Evolutionary conservation across 78 protist genomes (phyloP), one percentile per base, ranked within the genome.

Genomic region (Cavenderia fasciculata): DNA sequence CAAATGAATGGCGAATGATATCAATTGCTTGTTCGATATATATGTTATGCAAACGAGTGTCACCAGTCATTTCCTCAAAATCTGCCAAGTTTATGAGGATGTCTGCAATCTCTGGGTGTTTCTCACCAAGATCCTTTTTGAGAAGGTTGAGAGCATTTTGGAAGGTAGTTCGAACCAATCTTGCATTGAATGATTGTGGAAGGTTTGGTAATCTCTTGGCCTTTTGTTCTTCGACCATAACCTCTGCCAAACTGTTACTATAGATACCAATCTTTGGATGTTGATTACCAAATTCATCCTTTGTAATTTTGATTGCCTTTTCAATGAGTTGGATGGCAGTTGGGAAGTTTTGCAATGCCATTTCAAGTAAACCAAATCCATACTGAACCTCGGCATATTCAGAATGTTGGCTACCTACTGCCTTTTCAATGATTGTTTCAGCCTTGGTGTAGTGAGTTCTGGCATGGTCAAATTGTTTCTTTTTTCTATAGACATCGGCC

Each of bases 191-290:
- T 12, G 12, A 63, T 34, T 63, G 47, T 19, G 62, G 38, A 63
- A n/a, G 44, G 72, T 40, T 40, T 47, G 10, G n/a, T 63, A 38
- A 10, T 61, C n/a, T 63, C 51, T 36, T 63, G 14, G 68, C 4
- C 25, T 68, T 82, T 38, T 27, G 47, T 43, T 57, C 18, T 38
- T 65, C 72, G 0, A 82, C 43, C 25, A 19, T 51, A 38, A 33
- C 70, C n/a, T 82, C 90, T 21, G 74, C 59, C 2, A 82, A 29
- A 16, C 46, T n/a, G 62, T 82, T 82, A 21, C 33, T 14, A 43
- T 41, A 82, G 59, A 82, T 82, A 27, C 90, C 90, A 52, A 68
- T 43, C 73, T 82, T 82, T 51, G 74, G 77, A 82, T 82, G 90
- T 5, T 36, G 18, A 7, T 71, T 33, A 1, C 71, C 65, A 7